These are phyloP conservation scores for Lolium perenne DNA, from an alignment of 176 grass and related monocot genomes.

Conservation along the genomic window DNA sequence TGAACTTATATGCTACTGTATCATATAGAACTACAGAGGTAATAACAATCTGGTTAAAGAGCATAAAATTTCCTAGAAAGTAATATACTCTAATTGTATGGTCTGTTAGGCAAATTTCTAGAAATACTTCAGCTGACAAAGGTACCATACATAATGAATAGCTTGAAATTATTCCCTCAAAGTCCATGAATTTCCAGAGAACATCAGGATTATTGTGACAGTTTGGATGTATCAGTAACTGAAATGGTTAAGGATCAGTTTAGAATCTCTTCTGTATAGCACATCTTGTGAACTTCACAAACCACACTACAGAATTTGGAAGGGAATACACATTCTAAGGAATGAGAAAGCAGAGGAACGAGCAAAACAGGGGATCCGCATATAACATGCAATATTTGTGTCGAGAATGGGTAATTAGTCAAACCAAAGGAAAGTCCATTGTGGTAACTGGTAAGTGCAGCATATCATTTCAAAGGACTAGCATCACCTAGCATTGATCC, in stretches of 20 bases:
- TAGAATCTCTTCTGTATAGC: neutral
- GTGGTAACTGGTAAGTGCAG: neutral
- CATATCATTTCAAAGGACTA: neutral
- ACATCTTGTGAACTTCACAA: neutral
- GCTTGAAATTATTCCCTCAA: neutral
- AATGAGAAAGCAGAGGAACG: neutral
- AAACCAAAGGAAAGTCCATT: neutral
- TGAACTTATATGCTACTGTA: conserved; percentile 9
- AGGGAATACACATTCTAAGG: neutral
- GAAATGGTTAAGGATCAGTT: neutral
- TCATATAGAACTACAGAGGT: neutral
- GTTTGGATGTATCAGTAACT: neutral
- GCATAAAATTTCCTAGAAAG: conserved; percentile 1
- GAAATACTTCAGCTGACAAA: neutral
- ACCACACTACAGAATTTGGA: neutral
- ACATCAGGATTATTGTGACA: neutral
- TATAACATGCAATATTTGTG: neutral
- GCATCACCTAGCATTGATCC: conserved; percentile 78
- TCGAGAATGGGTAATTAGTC: neutral
- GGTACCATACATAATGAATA: neutral
- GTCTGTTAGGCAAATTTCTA: neutral
- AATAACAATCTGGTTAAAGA: conserved; percentile 21
- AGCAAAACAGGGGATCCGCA: conserved; percentile 3
- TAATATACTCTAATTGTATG: neutral
- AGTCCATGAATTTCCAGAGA: conserved; percentile 1